Evolutionary conservation across 129 eudicot species (phyloP).

Genomic region (Escallonia herrerae): DNA sequence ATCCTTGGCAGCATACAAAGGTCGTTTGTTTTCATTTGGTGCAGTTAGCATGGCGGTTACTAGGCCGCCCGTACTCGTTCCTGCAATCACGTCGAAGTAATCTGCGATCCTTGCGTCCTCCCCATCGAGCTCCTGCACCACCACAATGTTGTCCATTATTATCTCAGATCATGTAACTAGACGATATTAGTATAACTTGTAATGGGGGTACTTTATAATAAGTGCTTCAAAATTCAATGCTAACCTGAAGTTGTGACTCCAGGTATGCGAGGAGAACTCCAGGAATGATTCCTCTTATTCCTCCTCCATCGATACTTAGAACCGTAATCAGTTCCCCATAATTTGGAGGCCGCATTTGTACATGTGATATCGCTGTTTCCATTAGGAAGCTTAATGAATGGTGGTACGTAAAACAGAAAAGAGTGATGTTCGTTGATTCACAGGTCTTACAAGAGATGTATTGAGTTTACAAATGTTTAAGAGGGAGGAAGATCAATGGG

Average conservation of each 20-base stretch:
- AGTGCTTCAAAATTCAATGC: background rate
- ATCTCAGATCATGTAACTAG: no score
- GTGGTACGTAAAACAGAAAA: no score
- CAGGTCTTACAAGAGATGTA: no score
- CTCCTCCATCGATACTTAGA: conserved; percentile 54
- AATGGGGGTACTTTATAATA: no score
- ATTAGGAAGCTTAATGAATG: background rate
- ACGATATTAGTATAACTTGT: no score
- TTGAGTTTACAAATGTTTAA: no score
- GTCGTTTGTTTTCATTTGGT: conserved; percentile 34
- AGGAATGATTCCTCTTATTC: conserved; percentile 49
- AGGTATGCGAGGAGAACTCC: conserved; percentile 42
- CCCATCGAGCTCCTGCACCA: conserved; percentile 39
- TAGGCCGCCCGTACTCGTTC: conserved; percentile 64
- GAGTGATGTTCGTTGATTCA: no score
- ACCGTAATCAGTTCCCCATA: conserved; percentile 30
- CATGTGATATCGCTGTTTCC: background rate
- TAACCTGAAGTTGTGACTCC: conserved; percentile 31
- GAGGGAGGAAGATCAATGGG: no score
- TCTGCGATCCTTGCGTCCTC: conserved; percentile 44
- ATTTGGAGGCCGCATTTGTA: conserved; percentile 18
- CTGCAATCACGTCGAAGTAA: conserved; percentile 49
- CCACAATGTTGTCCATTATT: background rate
- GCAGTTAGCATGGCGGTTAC: conserved; percentile 45
- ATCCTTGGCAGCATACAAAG: conserved; percentile 48